A percentile compares a stretch with the other conserved stretches of the same genome.
These are phyloP conservation scores for Talaromyces albobiverticillius DNA, from an alignment of 2,329 filamentous ascomycete genomes.

Conservation along the genomic window DNA sequence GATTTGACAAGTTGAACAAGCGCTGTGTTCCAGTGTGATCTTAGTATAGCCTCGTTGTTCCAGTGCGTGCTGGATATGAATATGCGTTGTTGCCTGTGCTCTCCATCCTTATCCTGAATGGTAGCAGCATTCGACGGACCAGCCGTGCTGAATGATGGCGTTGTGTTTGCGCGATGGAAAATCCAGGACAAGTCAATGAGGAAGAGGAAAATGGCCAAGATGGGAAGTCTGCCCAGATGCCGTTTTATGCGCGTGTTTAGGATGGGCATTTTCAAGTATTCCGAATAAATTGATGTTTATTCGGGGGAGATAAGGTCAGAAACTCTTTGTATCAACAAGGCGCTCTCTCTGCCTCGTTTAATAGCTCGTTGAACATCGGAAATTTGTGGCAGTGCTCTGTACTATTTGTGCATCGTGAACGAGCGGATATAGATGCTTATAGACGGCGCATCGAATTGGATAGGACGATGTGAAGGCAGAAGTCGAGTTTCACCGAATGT, in stretches of 20 bases:
- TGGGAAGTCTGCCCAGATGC: neutral
- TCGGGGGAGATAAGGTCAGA: too few relatives aligned
- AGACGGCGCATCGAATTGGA: neutral
- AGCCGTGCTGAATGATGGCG: neutral
- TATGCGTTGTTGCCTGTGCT: constrained; percentile 38
- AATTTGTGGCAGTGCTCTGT: neutral
- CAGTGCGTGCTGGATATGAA: constrained; percentile 70
- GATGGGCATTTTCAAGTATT: neutral
- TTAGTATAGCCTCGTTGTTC: constrained; percentile 62
- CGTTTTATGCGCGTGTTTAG: constrained; percentile 6
- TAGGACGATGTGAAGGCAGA: too few relatives aligned
- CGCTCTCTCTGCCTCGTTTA: too few relatives aligned
- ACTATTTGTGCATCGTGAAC: neutral
- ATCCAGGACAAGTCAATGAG: neutral
- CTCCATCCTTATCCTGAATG: neutral
- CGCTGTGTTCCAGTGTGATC: constrained; percentile 61
- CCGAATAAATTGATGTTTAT: too few relatives aligned
- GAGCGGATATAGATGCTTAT: neutral
- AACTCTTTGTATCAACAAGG: neutral
- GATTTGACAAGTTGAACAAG: constrained; percentile 56
- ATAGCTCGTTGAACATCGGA: neutral
- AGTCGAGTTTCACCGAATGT: too few relatives aligned
- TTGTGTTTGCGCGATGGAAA: neutral
- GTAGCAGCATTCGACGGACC: neutral
- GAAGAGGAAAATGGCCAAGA: neutral